A percentile compares a stretch with the other conserved stretches of the same genome.
phyloP scores from a whole-genome alignment of 129 eudicot species.

The Sambucus nigra region DNA sequence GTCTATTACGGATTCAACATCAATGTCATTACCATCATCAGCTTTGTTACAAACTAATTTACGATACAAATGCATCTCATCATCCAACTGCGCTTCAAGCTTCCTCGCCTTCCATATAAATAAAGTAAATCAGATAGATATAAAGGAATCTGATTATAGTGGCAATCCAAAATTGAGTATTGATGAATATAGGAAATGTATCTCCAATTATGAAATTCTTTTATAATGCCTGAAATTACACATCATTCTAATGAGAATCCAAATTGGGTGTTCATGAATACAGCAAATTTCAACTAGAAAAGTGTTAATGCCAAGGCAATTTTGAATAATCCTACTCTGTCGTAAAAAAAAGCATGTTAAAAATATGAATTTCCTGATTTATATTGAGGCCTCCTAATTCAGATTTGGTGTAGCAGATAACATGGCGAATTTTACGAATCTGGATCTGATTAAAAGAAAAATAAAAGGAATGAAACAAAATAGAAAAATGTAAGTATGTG shows the following conservation, averaged over 20 bases:
- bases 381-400: neutral
- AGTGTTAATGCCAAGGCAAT: too few relatives aligned
- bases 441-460: too few relatives aligned
- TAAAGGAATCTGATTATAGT: neutral
- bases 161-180: neutral
- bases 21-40: constrained; percentile 50
- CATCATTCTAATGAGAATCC: too few relatives aligned
- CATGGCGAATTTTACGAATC: neutral
- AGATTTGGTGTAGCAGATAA: neutral
- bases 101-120: constrained; percentile 66
- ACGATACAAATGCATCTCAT: constrained; percentile 84
- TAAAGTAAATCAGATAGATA: neutral
- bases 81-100: constrained; percentile 96
- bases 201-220: too few relatives aligned
- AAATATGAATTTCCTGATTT: too few relatives aligned
- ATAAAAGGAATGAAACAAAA: too few relatives aligned
- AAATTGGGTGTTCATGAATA: neutral
- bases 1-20: constrained; percentile 70
- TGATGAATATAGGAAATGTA: neutral
- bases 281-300: neutral
- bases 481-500: neutral
- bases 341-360: neutral
- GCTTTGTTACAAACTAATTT: constrained; percentile 62
- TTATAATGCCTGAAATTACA: too few relatives aligned
- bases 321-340: too few relatives aligned